phyloP scores from a whole-genome alignment of 2,329 filamentous ascomycete species.

The Exophiala dermatitidis region DNA sequence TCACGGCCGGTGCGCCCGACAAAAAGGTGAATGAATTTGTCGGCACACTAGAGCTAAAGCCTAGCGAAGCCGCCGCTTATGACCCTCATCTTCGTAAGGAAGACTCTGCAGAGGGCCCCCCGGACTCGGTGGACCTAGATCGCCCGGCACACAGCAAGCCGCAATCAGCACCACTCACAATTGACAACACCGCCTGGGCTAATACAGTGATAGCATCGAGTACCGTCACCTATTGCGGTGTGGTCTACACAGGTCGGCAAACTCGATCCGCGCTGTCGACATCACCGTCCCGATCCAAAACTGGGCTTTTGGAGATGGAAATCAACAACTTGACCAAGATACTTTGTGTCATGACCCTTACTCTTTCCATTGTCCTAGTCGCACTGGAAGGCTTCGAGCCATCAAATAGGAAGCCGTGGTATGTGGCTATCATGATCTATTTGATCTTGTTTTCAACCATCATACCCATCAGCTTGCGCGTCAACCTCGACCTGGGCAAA shows the following conservation, averaged over 20 bases:
- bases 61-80: constrained; percentile 44
- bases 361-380: constrained; percentile 79
- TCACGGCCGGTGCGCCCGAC: constrained; percentile 84
- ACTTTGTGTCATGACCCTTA: constrained; percentile 77
- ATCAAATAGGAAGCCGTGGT: constrained; percentile 59
- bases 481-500: constrained; percentile 96
- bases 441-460: constrained; percentile 98
- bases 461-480: constrained; percentile 90
- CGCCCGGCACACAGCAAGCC: constrained; percentile 16
- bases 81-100: constrained; percentile 39
- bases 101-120: constrained; percentile 17
- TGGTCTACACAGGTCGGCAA: constrained; percentile 90
- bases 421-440: constrained; percentile 96
- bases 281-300: constrained; percentile 84
- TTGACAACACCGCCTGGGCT: constrained; percentile 98
- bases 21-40: constrained; percentile 91
- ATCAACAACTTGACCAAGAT: constrained; percentile 98
- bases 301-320: constrained; percentile 85
- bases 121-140: constrained; percentile 12
- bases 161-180: constrained; percentile 64
- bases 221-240: constrained; percentile 76
- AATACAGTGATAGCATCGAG: constrained; percentile 96
- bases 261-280: constrained; percentile 92
- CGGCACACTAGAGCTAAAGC: constrained; percentile 72
- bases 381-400: constrained; percentile 72